phyloP scores from a whole-genome alignment of 148 eudicot genomes.

The Amaranthus palmeri region DNA sequence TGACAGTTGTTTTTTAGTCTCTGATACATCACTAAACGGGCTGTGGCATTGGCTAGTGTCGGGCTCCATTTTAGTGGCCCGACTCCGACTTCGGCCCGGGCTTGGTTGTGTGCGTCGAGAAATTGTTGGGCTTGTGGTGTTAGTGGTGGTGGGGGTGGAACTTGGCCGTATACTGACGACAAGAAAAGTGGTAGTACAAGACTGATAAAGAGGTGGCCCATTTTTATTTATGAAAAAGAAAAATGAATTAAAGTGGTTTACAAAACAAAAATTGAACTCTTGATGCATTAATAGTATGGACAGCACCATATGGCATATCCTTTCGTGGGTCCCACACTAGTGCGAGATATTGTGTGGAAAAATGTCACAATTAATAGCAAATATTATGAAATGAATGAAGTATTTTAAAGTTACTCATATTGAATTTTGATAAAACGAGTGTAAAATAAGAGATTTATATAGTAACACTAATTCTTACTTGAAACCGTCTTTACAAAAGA shows the following conservation, averaged over 20 bases:
- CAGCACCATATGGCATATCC: no score
- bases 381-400: no score
- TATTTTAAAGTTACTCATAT: no score
- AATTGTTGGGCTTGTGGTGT: slow-evolving; percentile 39
- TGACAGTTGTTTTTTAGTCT: slow-evolving; percentile 46
- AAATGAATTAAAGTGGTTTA: not conserved
- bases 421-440: no score
- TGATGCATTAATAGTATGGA: not conserved
- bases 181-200: not conserved
- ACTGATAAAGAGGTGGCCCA: slow-evolving; percentile 14
- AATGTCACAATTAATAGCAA: no score
- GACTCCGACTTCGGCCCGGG: slow-evolving; percentile 53
- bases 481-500: no score
- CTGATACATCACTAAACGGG: slow-evolving; percentile 44
- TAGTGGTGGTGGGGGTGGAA: not conserved
- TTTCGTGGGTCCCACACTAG: no score
- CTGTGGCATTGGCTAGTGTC: slow-evolving; percentile 40
- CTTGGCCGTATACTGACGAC: slow-evolving; percentile 1
- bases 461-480: no score
- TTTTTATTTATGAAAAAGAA: not conserved
- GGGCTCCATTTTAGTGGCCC: slow-evolving; percentile 54
- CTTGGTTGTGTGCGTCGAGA: slow-evolving; percentile 59
- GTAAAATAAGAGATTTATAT: no score
- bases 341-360: no score
- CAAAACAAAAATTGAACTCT: not conserved